Percentiles rank a stretch among this genome's conserved stretches.
Evolutionary conservation across 2,329 filamentous ascomycete genomes (phyloP).

Genomic region (Trichoderma koningii): DNA sequence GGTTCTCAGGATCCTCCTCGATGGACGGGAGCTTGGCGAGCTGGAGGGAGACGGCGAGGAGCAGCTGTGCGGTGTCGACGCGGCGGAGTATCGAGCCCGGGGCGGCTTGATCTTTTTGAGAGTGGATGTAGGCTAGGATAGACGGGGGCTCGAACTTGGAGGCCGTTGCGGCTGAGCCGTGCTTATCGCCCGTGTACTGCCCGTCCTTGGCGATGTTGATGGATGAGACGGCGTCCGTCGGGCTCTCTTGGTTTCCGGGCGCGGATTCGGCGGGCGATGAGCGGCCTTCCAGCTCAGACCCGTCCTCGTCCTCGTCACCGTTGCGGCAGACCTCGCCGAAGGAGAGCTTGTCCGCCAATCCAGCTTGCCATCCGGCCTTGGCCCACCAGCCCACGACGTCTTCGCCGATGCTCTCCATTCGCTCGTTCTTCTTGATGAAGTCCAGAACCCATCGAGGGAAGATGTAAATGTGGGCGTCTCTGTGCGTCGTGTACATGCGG

Average conservation of each 20-base stretch:
- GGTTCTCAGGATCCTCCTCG: slow-evolving; percentile 59
- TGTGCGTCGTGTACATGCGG: slow-evolving; percentile 78
- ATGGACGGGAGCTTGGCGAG: slow-evolving; percentile 80
- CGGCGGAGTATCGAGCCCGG: slow-evolving; percentile 71
- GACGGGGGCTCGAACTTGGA: slow-evolving; percentile 58
- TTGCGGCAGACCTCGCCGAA: slow-evolving; percentile 62
- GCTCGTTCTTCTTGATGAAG: slow-evolving; percentile 76
- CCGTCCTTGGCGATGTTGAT: background rate
- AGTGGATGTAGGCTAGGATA: slow-evolving; percentile 81
- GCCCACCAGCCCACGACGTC: slow-evolving; percentile 95
- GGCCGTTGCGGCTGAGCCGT: background rate
- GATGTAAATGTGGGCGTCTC: slow-evolving; percentile 93
- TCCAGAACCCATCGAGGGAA: slow-evolving; percentile 91
- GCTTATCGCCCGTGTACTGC: slow-evolving; percentile 5
- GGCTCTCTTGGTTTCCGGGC: slow-evolving; percentile 29
- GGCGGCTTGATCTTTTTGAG: slow-evolving; percentile 47
- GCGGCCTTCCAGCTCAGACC: slow-evolving; percentile 37
- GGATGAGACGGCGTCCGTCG: background rate
- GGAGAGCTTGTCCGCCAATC: slow-evolving; percentile 75
- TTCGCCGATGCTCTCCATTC: slow-evolving; percentile 84
- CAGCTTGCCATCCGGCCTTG: slow-evolving; percentile 87
- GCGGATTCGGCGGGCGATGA: slow-evolving; percentile 35
- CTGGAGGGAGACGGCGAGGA: slow-evolving; percentile 79
- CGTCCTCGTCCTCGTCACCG: slow-evolving; percentile 43
- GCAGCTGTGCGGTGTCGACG: slow-evolving; percentile 81